Conservation (phyloP, 2,329 filamentous ascomycete genomes). For the Diplodia seriata region DNA sequence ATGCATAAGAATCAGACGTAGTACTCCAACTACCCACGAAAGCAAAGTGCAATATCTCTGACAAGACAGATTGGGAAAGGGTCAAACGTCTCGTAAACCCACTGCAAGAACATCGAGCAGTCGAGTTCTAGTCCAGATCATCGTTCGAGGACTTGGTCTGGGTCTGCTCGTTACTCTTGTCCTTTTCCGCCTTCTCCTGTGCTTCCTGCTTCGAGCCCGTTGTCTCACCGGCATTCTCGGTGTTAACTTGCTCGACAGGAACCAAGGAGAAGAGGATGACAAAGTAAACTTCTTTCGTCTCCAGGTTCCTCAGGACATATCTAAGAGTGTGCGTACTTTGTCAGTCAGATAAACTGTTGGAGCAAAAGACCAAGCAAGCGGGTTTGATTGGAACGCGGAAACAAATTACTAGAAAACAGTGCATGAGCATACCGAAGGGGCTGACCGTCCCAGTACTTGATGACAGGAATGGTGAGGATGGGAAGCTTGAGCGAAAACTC, state of each 20-base stretch:
- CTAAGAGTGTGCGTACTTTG: conserved; percentile 83
- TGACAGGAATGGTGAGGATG: conserved; percentile 74
- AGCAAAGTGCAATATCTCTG: not conserved
- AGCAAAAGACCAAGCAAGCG: conserved; percentile 5
- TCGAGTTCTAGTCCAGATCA: conserved; percentile 23
- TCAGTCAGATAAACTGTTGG: conserved; percentile 19
- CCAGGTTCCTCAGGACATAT: conserved; percentile 86
- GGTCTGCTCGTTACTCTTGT: conserved; percentile 1
- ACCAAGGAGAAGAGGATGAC: conserved; percentile 82
- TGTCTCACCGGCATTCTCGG: not conserved
- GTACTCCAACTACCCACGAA: not conserved
- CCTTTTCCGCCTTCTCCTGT: conserved; percentile 19
- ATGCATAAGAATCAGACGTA: not conserved
- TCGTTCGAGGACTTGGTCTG: conserved; percentile 2
- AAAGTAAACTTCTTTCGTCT: conserved; percentile 76
- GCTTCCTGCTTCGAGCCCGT: conserved; percentile 6
- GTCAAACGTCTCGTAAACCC: not conserved
- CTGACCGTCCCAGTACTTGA: conserved; percentile 83
- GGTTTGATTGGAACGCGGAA: not conserved
- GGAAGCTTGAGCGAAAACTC: conserved; percentile 75
- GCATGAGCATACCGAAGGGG: conserved; percentile 69
- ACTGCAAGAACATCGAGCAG: not conserved
- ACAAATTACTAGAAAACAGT: not conserved
- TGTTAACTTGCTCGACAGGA: conserved; percentile 60
- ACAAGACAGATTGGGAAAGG: not conserved